Conservation (phyloP, 1,284 basidiomycete genomes). For the Ganoderma resinaceum region DNA sequence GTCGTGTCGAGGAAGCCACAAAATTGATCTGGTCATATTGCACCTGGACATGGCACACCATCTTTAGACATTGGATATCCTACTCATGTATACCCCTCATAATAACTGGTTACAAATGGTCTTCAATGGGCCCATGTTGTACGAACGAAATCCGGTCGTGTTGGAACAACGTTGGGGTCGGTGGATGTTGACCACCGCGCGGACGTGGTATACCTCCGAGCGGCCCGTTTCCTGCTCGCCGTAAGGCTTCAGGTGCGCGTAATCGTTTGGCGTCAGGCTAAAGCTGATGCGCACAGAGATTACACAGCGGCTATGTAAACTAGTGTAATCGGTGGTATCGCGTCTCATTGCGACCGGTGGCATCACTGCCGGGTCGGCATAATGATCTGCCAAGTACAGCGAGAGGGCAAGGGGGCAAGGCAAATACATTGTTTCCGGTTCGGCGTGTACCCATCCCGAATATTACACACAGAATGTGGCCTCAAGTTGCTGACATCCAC, state of each 20-base stretch:
- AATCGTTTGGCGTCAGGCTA: not conserved
- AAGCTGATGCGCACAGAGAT: not conserved
- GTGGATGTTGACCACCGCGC: constrained; percentile 6
- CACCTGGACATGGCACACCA: constrained; percentile 5
- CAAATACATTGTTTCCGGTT: not conserved
- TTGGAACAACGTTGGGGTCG: not conserved
- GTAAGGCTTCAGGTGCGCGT: not conserved
- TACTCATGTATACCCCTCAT: constrained; percentile 30
- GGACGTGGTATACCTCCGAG: constrained; percentile 7
- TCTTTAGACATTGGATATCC: constrained; percentile 19
- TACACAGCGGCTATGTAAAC: not conserved
- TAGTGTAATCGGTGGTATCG: not conserved
- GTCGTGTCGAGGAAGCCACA: constrained; percentile 72
- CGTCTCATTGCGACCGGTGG: not conserved
- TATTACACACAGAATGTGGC: not conserved
- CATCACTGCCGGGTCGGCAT: not conserved
- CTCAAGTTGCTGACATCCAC: not conserved
- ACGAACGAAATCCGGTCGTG: constrained; percentile 2
- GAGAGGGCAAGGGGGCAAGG: not conserved
- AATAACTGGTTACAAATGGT: constrained; percentile 18
- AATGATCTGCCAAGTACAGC: not conserved
- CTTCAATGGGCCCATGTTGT: constrained; percentile 14
- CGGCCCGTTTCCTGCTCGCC: not conserved
- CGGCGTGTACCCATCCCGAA: not conserved
- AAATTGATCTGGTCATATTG: constrained; percentile 25